Conservation (phyloP, 768 basidiomycete species). For the Baorangia bicolor region DNA sequence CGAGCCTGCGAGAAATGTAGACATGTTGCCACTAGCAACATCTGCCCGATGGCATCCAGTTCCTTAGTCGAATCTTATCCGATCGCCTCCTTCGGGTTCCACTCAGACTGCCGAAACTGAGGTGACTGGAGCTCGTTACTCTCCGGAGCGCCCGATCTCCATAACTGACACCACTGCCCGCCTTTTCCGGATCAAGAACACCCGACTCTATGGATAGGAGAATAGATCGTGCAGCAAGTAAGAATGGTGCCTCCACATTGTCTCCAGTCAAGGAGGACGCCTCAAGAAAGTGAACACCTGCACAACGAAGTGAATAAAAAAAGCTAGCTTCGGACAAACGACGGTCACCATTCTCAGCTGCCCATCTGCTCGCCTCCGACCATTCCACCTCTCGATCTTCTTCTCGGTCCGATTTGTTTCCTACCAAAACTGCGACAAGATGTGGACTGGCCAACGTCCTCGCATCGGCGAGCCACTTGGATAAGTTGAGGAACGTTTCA, state of each 20-base stretch:
- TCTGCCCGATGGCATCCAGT: conserved; percentile 59
- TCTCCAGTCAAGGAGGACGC: conserved; percentile 89
- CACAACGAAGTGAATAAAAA: conserved; percentile 1
- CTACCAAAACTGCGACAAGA: conserved; percentile 85
- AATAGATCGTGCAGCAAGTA: conserved; percentile 83
- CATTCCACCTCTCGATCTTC: conserved; percentile 95
- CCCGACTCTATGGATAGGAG: conserved; percentile 90
- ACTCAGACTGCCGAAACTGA: conserved; percentile 83
- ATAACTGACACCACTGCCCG: conserved; percentile 94
- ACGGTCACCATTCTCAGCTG: conserved; percentile 83
- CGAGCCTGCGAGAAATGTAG: neutral
- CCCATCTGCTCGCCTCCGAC: conserved; percentile 94
- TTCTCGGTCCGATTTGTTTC: conserved; percentile 93
- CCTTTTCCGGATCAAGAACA: conserved; percentile 86
- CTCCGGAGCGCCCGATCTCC: conserved; percentile 91
- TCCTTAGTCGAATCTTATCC: conserved; percentile 59
- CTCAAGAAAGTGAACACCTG: conserved; percentile 93
- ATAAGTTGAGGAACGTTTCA: conserved; percentile 78
- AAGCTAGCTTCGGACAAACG: neutral
- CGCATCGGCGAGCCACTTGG: conserved; percentile 91
- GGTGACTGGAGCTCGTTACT: conserved; percentile 86
- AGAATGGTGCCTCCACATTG: conserved; percentile 92
- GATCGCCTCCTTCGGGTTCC: conserved; percentile 56
- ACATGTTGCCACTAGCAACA: conserved; percentile 53
- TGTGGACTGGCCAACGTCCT: conserved; percentile 90